Evolutionary conservation across 2,329 filamentous ascomycete species (phyloP).

Genomic region (Sclerotinia sclerotiorum): DNA sequence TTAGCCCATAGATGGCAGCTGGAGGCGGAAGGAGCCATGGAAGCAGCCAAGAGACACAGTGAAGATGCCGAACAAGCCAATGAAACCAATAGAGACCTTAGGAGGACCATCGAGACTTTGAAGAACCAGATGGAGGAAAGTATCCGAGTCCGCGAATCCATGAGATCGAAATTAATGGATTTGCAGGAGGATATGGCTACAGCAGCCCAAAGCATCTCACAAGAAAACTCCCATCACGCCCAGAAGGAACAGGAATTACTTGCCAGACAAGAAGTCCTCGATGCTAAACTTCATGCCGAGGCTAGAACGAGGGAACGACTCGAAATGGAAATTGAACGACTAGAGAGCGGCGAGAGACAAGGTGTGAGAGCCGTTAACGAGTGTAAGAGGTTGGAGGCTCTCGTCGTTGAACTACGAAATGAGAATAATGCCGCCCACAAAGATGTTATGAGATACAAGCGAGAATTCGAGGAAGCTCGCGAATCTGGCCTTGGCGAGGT

Average conservation of each 20-base stretch:
- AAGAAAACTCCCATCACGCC: constrained; percentile 77
- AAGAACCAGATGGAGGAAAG: constrained; percentile 82
- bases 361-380: constrained; percentile 64
- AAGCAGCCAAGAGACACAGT: constrained; percentile 65
- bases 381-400: constrained; percentile 57
- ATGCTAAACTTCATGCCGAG: constrained; percentile 74
- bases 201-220: constrained; percentile 75
- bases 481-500: constrained; percentile 79
- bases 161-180: constrained; percentile 79
- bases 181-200: constrained; percentile 84
- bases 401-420: constrained; percentile 57
- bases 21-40: constrained; percentile 60
- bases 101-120: constrained; percentile 70
- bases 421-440: constrained; percentile 62
- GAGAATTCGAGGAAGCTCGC: constrained; percentile 80
- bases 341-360: constrained; percentile 63
- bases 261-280: constrained; percentile 76
- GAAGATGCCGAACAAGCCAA: constrained; percentile 57
- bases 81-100: constrained; percentile 69
- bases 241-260: constrained; percentile 77
- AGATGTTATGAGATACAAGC: constrained; percentile 57
- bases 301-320: constrained; percentile 66
- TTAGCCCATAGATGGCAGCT: constrained; percentile 61
- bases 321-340: constrained; percentile 64
- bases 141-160: constrained; percentile 76